phyloP scores from a whole-genome alignment of 192 early-diverging fungal genomes.

The Linnemannia schmuckeri region DNA sequence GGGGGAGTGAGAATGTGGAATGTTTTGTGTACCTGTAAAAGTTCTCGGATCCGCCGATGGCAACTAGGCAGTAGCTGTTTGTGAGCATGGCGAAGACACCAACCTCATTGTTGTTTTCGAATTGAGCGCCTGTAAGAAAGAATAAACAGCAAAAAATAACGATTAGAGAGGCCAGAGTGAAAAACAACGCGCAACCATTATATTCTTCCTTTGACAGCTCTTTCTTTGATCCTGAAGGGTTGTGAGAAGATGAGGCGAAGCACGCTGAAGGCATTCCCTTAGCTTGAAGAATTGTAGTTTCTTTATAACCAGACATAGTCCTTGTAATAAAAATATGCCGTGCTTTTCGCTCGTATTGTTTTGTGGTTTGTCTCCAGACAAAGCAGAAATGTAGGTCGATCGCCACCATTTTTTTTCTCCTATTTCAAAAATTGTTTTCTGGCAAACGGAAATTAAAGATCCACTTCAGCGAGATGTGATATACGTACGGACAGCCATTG shows the following conservation, averaged over 20 bases:
- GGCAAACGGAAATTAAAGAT: not conserved
- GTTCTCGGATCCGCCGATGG: conserved; percentile 97
- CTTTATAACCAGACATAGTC: too few species aligned
- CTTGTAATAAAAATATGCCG: too few species aligned
- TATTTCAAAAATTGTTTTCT: not conserved
- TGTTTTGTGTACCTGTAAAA: conserved; percentile 84
- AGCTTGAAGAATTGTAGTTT: too few species aligned
- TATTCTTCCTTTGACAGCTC: too few species aligned
- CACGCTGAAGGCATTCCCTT: too few species aligned
- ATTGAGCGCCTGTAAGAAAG: conserved; percentile 79
- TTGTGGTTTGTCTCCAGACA: not conserved
- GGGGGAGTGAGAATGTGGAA: not conserved
- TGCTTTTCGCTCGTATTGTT: not conserved
- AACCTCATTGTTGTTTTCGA: conserved; percentile 99
- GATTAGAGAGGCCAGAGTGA: not conserved
- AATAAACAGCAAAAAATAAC: not conserved
- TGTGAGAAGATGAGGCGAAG: too few species aligned
- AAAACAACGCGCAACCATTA: not conserved
- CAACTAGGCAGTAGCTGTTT: conserved; percentile 96
- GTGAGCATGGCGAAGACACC: conserved; percentile 97
- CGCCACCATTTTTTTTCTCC: not conserved
- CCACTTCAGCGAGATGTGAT: not conserved
- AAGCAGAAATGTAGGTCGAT: not conserved
- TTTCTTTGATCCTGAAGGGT: too few species aligned
- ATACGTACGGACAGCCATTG: conserved; percentile 23